Conservation (phyloP, 371 early-diverging fungal genomes). For the Mucor velutinosus region DNA sequence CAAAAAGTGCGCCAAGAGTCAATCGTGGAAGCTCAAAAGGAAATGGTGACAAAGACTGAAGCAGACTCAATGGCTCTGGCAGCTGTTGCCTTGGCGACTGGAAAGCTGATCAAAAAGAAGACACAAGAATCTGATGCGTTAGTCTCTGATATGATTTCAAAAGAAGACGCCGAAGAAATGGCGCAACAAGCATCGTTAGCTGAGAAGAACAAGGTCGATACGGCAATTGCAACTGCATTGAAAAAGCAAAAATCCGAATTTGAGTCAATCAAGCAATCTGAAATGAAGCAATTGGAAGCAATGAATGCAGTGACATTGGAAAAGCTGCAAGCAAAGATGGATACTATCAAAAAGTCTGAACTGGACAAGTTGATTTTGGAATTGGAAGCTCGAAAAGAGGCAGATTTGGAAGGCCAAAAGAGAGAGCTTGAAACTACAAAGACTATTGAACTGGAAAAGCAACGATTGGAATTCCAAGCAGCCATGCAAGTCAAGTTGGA, state of each 20-base stretch:
- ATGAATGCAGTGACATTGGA: neutral
- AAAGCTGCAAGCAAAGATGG: neutral
- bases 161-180: constrained; percentile 12
- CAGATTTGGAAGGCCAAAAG: constrained; percentile 11
- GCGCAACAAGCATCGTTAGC: neutral
- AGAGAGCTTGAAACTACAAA: neutral
- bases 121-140: neutral
- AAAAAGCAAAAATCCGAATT: constrained; percentile 10
- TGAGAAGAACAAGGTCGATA: constrained; percentile 4
- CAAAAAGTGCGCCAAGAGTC: neutral
- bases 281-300: constrained; percentile 3
- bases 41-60: constrained; percentile 17
- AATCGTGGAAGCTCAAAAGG: neutral
- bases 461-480: neutral
- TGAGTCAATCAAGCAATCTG: neutral
- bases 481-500: constrained; percentile 2
- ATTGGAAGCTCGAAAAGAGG: neutral
- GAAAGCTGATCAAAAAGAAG: constrained; percentile 2
- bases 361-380: neutral
- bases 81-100: constrained; percentile 11
- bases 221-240: neutral
- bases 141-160: constrained; percentile 8
- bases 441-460: constrained; percentile 1
- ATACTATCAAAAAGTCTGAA: neutral
- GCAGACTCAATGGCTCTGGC: constrained; percentile 18